These are phyloP conservation scores for Monilinia aucupariae DNA, from an alignment of 2,329 filamentous ascomycete species.

Conservation along the genomic window DNA sequence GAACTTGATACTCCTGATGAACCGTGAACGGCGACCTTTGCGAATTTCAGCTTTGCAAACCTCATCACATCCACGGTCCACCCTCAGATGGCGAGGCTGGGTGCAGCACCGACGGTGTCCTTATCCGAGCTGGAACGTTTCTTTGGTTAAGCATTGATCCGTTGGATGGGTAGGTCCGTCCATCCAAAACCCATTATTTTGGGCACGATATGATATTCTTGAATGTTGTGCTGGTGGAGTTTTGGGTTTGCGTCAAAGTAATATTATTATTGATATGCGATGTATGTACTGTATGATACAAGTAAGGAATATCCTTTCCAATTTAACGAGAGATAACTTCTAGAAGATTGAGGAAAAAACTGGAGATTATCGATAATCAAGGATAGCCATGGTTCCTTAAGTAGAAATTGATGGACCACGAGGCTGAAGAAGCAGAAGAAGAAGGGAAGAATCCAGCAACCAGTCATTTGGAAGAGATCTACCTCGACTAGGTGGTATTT, in stretches of 20 bases:
- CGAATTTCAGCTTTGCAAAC: not conserved
- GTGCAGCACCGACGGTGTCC: conserved; percentile 13
- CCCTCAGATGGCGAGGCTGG: conserved; percentile 3
- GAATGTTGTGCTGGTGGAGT: not conserved
- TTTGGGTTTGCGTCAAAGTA: not conserved
- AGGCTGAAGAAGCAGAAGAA: conserved; percentile 3
- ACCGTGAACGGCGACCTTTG: not conserved
- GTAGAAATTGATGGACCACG: not conserved
- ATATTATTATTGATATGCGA: not conserved
- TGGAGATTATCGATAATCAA: not conserved
- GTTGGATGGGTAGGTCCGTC: conserved; percentile 4
- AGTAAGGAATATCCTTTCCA: conserved; percentile 3
- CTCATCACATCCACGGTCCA: not conserved
- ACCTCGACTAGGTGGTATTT: not conserved
- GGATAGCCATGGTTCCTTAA: conserved; percentile 3
- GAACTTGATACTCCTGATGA: not conserved
- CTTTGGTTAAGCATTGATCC: conserved; percentile 11
- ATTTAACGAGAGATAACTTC: not conserved
- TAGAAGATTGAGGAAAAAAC: not conserved
- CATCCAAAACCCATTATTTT: not conserved
- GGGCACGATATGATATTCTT: not conserved
- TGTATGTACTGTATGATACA: not conserved
- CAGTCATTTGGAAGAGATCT: conserved; percentile 1
- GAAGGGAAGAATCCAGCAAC: not conserved
- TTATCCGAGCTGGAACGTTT: conserved; percentile 11